phyloP scores from a whole-genome alignment of 768 basidiomycete species.

The Hypholoma fasciculare region DNA sequence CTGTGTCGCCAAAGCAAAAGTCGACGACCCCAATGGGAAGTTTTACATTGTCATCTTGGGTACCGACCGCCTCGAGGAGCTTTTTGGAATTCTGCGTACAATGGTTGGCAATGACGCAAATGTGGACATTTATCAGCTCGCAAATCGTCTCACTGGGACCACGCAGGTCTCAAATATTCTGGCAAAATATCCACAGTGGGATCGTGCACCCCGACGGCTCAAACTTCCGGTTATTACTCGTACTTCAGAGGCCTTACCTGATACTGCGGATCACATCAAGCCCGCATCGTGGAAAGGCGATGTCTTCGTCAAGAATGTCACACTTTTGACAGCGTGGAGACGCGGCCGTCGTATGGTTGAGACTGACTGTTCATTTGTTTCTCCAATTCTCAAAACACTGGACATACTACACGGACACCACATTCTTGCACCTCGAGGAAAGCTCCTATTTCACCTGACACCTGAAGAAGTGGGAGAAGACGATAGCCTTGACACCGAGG shows the following conservation, averaged over 20 bases:
- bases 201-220: constrained; percentile 26
- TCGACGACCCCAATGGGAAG: too few relatives aligned
- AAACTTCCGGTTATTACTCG: constrained; percentile 18
- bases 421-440: constrained; percentile 9
- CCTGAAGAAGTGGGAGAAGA: constrained; percentile 7
- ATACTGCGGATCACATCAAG: constrained; percentile 27
- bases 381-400: constrained; percentile 1
- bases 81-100: too few relatives aligned
- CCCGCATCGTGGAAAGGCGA: constrained; percentile 30
- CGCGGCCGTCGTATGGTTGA: constrained; percentile 19
- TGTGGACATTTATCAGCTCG: constrained; percentile 23
- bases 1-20: too few relatives aligned
- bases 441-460: constrained; percentile 6
- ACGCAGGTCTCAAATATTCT: constrained; percentile 24
- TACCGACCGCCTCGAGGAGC: too few relatives aligned
- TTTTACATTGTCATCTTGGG: too few relatives aligned
- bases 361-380: constrained; percentile 5
- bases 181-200: constrained; percentile 41
- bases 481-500: constrained; percentile 7
- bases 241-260: constrained; percentile 8
- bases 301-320: constrained; percentile 19
- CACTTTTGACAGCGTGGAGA: constrained; percentile 27
- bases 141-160: constrained; percentile 21
- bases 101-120: too few relatives aligned
- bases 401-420: neutral